Evolutionary conservation across 306 rosid genomes (phyloP).

Genomic region (Quercus berberidifolia): DNA sequence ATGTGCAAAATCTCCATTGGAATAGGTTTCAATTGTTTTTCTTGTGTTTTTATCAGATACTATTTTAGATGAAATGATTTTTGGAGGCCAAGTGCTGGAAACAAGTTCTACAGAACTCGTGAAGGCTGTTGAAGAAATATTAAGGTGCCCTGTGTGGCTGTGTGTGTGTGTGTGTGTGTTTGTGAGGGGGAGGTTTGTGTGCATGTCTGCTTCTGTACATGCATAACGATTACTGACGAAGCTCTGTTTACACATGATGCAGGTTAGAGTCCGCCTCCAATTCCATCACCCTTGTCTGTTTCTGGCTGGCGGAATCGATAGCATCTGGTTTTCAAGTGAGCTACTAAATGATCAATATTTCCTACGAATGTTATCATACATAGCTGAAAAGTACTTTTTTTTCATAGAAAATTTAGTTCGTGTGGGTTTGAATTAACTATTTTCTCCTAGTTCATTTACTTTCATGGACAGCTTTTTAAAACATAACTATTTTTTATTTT

Average conservation of each 20-base stretch:
- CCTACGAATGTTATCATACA: not conserved
- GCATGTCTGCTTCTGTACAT: not conserved
- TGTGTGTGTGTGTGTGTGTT: too few relatives aligned
- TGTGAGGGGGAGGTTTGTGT: not conserved
- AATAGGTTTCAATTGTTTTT: constrained; percentile 12
- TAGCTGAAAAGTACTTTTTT: too few relatives aligned
- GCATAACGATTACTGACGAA: not conserved
- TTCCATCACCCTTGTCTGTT: constrained; percentile 76
- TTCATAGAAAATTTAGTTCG: too few relatives aligned
- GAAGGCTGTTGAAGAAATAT: constrained; percentile 82
- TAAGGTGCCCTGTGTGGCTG: constrained; percentile 41
- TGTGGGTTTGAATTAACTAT: too few relatives aligned
- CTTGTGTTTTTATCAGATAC: constrained; percentile 48
- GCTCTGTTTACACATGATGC: constrained; percentile 17
- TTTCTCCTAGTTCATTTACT: too few relatives aligned
- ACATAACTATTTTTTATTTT: too few relatives aligned
- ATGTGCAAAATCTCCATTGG: constrained; percentile 12
- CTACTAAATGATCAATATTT: not conserved
- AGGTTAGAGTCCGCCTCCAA: constrained; percentile 81
- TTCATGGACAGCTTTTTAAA: too few relatives aligned
- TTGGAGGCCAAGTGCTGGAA: constrained; percentile 93
- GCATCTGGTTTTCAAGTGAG: not conserved
- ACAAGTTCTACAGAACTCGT: constrained; percentile 82
- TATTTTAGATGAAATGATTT: constrained; percentile 77
- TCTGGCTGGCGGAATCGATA: constrained; percentile 73